Percentiles rank a stretch among this genome's conserved stretches.
Evolutionary conservation across 768 basidiomycete species (phyloP).

Genomic region (Suillus subaureus): DNA sequence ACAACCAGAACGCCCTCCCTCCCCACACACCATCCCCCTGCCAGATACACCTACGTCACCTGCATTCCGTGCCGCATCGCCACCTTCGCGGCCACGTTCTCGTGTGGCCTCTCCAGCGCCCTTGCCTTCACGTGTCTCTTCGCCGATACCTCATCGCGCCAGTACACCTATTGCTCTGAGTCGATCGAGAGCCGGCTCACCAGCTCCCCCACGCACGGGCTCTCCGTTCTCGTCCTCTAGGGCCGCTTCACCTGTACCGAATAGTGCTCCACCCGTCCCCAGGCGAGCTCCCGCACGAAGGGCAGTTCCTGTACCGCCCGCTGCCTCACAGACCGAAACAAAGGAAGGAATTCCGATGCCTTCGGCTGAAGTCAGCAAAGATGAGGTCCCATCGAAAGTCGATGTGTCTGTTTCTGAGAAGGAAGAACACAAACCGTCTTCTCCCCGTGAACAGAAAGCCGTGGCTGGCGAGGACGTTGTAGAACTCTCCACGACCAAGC

Average conservation of each 20-base stretch:
- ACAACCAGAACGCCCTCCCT: constrained; percentile 16
- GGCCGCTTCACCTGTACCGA: constrained; percentile 37
- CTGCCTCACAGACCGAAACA: no score
- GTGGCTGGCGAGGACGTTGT: no score
- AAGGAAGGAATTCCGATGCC: no score
- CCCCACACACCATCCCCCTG: constrained; percentile 25
- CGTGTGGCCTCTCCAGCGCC: constrained; percentile 23
- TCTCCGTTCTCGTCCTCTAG: constrained; percentile 37
- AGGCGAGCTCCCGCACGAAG: constrained; percentile 53
- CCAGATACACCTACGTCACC: constrained; percentile 34
- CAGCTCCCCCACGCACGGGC: constrained; percentile 15
- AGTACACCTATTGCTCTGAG: constrained; percentile 19
- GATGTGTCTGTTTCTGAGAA: background rate
- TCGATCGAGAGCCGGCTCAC: constrained; percentile 30
- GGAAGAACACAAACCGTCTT: constrained; percentile 1
- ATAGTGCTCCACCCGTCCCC: constrained; percentile 58
- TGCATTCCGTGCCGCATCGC: constrained; percentile 19
- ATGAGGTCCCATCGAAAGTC: background rate
- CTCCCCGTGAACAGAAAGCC: no score
- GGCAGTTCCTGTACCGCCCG: no score
- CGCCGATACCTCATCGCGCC: constrained; percentile 36
- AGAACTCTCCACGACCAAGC: no score
- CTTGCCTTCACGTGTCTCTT: background rate
- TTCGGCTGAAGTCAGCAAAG: no score
- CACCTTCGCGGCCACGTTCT: constrained; percentile 37